Conservation (phyloP, 2,329 filamentous ascomycete genomes). For the Aspergillus sergii region DNA sequence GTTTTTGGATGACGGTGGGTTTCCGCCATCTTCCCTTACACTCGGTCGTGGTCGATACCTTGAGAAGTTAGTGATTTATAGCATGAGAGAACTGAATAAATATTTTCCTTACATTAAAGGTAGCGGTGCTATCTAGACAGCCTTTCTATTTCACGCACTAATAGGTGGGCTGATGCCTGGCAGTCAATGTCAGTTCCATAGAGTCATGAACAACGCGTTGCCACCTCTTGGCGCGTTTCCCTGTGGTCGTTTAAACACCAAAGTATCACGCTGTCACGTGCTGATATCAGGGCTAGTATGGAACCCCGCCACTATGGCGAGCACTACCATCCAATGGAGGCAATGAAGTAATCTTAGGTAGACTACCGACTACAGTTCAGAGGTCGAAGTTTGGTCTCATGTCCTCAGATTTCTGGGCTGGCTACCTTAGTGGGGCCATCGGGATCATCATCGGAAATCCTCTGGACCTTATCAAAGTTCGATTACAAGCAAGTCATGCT, state of each 20-base stretch:
- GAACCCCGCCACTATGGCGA: neutral
- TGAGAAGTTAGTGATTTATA: conserved; percentile 7
- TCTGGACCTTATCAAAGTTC: conserved; percentile 77
- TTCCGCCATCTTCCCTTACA: conserved; percentile 45
- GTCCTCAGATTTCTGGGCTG: conserved; percentile 92
- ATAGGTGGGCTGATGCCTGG: neutral
- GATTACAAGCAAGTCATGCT: conserved; percentile 67
- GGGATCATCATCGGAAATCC: conserved; percentile 90
- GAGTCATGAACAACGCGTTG: conserved; percentile 25
- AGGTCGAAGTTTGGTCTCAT: conserved; percentile 47
- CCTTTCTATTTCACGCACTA: neutral
- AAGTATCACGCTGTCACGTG: conserved; percentile 38
- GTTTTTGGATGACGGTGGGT: conserved; percentile 43
- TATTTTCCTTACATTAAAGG: conserved; percentile 15
- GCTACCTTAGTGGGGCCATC: conserved; percentile 82
- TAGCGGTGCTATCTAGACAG: too few species aligned
- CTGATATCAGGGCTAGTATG: conserved; percentile 6
- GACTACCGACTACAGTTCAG: neutral
- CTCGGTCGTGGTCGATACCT: conserved; percentile 45
- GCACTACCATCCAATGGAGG: neutral
- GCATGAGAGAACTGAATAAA: neutral
- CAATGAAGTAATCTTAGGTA: neutral
- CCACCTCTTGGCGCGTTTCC: conserved; percentile 18
- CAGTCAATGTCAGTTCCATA: conserved; percentile 9
- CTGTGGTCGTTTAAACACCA: conserved; percentile 32